These are phyloP conservation scores for Stenocarpella maydis DNA, from an alignment of 2,329 filamentous ascomycete genomes.

Conservation along the genomic window DNA sequence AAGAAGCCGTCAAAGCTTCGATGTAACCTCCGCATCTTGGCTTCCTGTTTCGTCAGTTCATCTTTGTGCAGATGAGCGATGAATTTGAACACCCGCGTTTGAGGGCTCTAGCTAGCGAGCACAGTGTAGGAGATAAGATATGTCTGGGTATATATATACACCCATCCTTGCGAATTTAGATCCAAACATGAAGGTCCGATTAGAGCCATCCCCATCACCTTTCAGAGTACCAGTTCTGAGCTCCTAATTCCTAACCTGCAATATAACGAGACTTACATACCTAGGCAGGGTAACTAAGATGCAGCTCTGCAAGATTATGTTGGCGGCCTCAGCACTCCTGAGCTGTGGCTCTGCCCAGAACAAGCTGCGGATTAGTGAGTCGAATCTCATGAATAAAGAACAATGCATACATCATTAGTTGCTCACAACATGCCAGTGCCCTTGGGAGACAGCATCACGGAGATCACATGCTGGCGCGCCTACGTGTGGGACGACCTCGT, in stretches of 20 bases:
- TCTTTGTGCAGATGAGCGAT: not conserved
- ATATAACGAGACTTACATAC: not conserved
- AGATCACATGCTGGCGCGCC: constrained; percentile 55
- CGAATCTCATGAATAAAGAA: not conserved
- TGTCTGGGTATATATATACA: not conserved
- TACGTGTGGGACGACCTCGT: constrained; percentile 51
- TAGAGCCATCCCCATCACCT: not conserved
- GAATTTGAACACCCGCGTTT: not conserved
- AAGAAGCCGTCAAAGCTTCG: not conserved
- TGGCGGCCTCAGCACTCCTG: not conserved
- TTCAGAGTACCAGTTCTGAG: not conserved
- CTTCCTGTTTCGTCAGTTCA: not conserved
- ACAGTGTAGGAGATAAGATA: not conserved
- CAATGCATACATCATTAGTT: not conserved
- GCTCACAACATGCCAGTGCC: constrained; percentile 44
- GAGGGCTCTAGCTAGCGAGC: too few relatives aligned
- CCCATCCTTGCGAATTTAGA: too few relatives aligned
- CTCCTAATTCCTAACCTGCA: too few relatives aligned
- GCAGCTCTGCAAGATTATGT: not conserved
- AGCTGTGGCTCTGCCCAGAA: not conserved
- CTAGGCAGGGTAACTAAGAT: not conserved
- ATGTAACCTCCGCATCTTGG: not conserved
- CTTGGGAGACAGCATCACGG: constrained; percentile 55
- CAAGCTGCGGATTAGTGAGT: constrained; percentile 6
- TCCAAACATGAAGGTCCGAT: not conserved